Percentiles rank a stretch among this genome's conserved stretches.
Evolutionary conservation across 192 early-diverging fungal species (phyloP).

Genomic region (Podila epicladia): DNA sequence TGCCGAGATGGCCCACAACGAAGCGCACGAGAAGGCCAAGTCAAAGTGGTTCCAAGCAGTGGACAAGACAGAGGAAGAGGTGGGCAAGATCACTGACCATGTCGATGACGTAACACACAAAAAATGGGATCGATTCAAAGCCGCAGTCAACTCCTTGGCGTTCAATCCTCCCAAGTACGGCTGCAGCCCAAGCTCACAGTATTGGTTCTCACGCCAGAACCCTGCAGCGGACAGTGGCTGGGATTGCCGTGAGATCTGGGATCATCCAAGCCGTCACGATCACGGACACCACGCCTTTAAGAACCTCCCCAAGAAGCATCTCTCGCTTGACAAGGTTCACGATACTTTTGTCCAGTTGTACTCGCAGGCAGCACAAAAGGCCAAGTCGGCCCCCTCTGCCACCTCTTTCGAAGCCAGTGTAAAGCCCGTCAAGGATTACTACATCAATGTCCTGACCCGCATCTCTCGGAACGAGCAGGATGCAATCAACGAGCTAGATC

Average conservation of each 20-base stretch:
- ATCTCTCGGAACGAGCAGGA: constrained; percentile 17
- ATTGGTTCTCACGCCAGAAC: constrained; percentile 39
- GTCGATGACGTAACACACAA: constrained; percentile 19
- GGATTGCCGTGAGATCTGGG: constrained; percentile 51
- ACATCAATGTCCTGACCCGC: constrained; percentile 11
- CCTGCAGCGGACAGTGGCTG: constrained; percentile 4
- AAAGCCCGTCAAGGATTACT: constrained; percentile 28
- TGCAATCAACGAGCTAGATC: constrained; percentile 26
- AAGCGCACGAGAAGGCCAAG: constrained; percentile 42
- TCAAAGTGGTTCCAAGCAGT: constrained; percentile 41
- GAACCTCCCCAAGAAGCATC: constrained; percentile 35
- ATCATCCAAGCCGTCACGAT: constrained; percentile 26
- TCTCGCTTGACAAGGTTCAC: constrained; percentile 28
- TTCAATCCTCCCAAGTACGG: constrained; percentile 49
- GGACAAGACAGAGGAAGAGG: constrained; percentile 44
- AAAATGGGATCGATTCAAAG: constrained; percentile 48
- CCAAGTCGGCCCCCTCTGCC: constrained; percentile 21
- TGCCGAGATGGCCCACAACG: constrained; percentile 36
- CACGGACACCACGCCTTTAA: constrained; percentile 28
- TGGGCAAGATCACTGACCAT: constrained; percentile 29
- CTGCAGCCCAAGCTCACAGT: constrained; percentile 35
- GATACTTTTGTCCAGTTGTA: constrained; percentile 17
- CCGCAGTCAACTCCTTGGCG: constrained; percentile 33
- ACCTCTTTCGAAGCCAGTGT: constrained; percentile 25
- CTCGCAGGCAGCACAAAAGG: constrained; percentile 21